Percentiles rank a stretch among this genome's conserved stretches.
Evolutionary conservation across 257 asterid genomes (phyloP).

Genomic region (Plectranthus barbatus): DNA sequence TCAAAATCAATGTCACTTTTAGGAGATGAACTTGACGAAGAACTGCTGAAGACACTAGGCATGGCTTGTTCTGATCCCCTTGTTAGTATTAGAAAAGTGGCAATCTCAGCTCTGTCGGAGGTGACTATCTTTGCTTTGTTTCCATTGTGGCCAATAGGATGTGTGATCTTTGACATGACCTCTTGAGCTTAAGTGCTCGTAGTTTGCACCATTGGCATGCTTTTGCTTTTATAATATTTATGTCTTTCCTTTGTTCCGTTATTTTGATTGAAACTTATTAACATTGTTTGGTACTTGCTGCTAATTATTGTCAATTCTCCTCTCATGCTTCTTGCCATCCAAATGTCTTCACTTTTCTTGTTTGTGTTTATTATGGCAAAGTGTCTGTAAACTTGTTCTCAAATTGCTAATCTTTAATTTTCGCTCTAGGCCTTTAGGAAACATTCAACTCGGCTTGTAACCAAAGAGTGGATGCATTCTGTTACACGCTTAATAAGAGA

Average conservation of each 20-base stretch:
- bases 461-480: conserved; percentile 88
- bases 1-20: conserved; percentile 57
- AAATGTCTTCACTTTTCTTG: background rate
- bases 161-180: background rate
- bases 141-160: background rate
- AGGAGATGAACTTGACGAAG: conserved; percentile 64
- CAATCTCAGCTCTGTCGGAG: conserved; percentile 83
- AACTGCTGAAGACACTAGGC: conserved; percentile 70
- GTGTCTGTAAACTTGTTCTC: conserved; percentile 1
- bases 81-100: conserved; percentile 91
- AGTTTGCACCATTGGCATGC: background rate
- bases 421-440: conserved; percentile 64
- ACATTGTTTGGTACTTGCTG: conserved; percentile 1
- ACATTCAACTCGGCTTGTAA: conserved; percentile 37
- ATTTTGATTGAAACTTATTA: background rate
- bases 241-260: background rate
- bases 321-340: background rate
- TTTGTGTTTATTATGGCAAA: background rate
- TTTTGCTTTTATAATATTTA: background rate
- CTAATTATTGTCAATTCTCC: background rate
- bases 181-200: background rate
- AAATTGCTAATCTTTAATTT: conserved; percentile 3
- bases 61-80: conserved; percentile 94
- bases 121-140: conserved; percentile 26
- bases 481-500: conserved; percentile 70